Evolutionary conservation across 2,329 filamentous ascomycete genomes (phyloP).

Genomic region (Orbilia oligospora): DNA sequence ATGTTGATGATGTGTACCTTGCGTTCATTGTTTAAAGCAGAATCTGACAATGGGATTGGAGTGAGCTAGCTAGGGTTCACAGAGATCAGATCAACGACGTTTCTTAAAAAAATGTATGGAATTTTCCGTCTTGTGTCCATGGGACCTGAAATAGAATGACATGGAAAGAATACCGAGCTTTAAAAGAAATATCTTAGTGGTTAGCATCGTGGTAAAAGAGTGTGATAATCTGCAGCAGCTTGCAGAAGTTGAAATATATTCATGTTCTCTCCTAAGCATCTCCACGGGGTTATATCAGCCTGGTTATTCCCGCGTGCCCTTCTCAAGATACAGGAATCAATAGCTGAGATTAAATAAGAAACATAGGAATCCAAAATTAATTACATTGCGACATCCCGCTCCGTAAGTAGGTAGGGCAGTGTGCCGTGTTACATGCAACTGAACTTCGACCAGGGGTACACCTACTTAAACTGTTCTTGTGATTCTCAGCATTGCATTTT

Average conservation of each 20-base stretch:
- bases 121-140: neutral
- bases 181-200: neutral
- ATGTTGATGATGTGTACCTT: neutral
- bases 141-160: neutral
- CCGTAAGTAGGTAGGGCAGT: neutral
- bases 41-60: neutral
- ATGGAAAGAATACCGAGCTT: neutral
- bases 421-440: neutral
- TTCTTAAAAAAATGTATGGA: neutral
- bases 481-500: too few relatives aligned
- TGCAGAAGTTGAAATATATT: neutral
- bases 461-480: neutral
- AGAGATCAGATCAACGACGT: neutral
- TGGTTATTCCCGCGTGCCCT: neutral
- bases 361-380: too few relatives aligned
- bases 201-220: neutral
- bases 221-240: neutral
- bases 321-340: neutral
- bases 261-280: neutral
- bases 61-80: neutral
- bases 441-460: neutral
- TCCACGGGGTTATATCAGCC: neutral
- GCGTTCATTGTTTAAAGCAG: conserved; percentile 1
- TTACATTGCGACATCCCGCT: conserved; percentile 5
- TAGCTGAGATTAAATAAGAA: neutral